These are phyloP conservation scores for Pyropia haitanensis DNA, from an alignment of 23 red algal genomes.

Conservation along the genomic window DNA sequence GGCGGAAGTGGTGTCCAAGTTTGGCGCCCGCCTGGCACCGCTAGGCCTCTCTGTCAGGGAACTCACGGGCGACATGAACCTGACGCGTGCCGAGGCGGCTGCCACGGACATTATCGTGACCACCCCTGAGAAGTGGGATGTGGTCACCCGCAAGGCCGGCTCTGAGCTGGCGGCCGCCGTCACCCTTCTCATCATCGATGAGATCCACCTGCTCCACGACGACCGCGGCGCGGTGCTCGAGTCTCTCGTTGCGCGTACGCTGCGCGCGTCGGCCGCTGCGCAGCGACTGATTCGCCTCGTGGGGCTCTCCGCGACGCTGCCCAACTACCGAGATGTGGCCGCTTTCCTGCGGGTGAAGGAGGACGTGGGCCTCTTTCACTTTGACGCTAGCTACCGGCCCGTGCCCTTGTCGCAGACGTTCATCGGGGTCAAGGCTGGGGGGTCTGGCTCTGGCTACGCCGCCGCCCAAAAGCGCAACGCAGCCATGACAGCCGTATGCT, in stretches of 20 bases:
- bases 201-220: constrained; percentile 96
- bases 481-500: constrained; percentile 68
- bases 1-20: constrained; percentile 82
- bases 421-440: constrained; percentile 62
- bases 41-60: constrained; percentile 69
- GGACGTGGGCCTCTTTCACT: constrained; percentile 68
- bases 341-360: constrained; percentile 77
- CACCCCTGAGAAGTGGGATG: constrained; percentile 99
- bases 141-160: constrained; percentile 80
- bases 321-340: constrained; percentile 85
- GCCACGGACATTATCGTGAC: constrained; percentile 85
- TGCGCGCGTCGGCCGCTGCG: constrained; percentile 60
- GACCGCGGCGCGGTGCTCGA: constrained; percentile 90
- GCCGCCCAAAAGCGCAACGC: constrained; percentile 32
- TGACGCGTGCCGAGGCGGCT: constrained; percentile 39
- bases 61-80: constrained; percentile 79
- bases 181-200: constrained; percentile 90
- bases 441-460: constrained; percentile 16
- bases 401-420: constrained; percentile 73
- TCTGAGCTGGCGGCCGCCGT: constrained; percentile 54
- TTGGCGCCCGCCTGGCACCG: constrained; percentile 35
- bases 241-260: constrained; percentile 83
- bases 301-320: constrained; percentile 89
- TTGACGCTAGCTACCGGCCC: constrained; percentile 80
- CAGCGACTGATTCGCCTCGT: constrained; percentile 70